phyloP scores from a whole-genome alignment of 177 flowering plant species.

The Tripterygium wilfordii region DNA sequence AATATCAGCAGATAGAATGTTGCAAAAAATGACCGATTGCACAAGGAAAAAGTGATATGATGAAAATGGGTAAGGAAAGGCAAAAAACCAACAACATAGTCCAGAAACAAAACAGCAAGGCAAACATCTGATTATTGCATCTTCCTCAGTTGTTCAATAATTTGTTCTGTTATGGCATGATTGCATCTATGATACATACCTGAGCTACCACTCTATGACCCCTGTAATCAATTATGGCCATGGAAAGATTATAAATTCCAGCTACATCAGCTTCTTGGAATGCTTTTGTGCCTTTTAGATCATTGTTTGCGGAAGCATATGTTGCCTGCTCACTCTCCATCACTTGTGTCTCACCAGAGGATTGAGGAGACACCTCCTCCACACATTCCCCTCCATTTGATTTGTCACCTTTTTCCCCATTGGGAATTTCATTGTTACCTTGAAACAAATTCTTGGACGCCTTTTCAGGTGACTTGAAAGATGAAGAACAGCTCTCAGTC shows the following conservation, averaged over 20 bases:
- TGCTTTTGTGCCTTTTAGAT: constrained; percentile 91
- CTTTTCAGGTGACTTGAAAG: constrained; percentile 26
- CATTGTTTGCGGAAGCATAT: constrained; percentile 99
- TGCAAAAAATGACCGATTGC: no score
- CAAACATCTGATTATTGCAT: no score
- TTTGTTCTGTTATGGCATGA: no score
- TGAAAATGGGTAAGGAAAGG: no score
- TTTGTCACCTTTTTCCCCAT: constrained; percentile 23
- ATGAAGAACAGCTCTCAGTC: constrained; percentile 10
- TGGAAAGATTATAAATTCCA: constrained; percentile 93
- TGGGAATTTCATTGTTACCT: constrained; percentile 19
- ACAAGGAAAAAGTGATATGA: not conserved
- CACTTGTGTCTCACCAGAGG: constrained; percentile 51
- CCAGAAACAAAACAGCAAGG: no score
- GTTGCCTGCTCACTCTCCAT: constrained; percentile 97
- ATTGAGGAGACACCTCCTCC: constrained; percentile 33
- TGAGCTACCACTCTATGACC: constrained; percentile 98
- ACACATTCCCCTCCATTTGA: constrained; percentile 21
- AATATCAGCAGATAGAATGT: no score
- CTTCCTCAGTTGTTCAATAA: no score
- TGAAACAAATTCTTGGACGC: constrained; percentile 11
- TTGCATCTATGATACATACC: constrained; percentile 27
- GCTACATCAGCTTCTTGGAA: constrained; percentile 98
- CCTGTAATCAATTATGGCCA: constrained; percentile 95
- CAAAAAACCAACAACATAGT: not conserved